Evolutionary conservation across 2,329 filamentous ascomycete species (phyloP).

Genomic region (Tolypocladium guangdongense): DNA sequence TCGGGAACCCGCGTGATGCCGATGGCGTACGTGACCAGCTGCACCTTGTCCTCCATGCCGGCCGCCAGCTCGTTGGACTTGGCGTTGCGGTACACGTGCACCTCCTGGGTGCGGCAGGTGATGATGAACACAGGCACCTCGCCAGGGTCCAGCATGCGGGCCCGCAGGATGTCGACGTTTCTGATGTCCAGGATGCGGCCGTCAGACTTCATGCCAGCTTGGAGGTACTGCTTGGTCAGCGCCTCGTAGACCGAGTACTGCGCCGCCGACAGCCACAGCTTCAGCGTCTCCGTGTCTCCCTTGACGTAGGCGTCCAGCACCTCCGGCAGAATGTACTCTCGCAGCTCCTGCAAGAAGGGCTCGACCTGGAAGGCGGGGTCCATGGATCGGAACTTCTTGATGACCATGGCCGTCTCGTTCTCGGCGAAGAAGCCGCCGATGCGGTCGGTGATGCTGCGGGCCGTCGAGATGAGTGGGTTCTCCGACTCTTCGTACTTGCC

Average conservation of each 20-base stretch:
- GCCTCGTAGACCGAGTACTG: slow-evolving; percentile 96
- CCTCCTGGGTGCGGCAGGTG: slow-evolving; percentile 91
- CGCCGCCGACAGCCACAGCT: slow-evolving; percentile 90
- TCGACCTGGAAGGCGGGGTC: slow-evolving; percentile 92
- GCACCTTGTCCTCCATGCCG: slow-evolving; percentile 97
- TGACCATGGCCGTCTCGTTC: slow-evolving; percentile 94
- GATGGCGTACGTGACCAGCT: slow-evolving; percentile 96
- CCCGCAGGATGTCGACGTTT: slow-evolving; percentile 78
- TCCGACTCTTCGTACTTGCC: slow-evolving; percentile 90
- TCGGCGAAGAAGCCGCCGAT: slow-evolving; percentile 95
- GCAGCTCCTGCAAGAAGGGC: slow-evolving; percentile 86
- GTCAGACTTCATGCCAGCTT: slow-evolving; percentile 85
- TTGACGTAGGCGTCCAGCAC: slow-evolving; percentile 97
- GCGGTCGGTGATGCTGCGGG: slow-evolving; percentile 84
- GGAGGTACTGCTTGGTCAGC: slow-evolving; percentile 92
- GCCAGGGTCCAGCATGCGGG: slow-evolving; percentile 71
- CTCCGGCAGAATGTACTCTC: slow-evolving; percentile 95
- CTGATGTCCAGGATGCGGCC: slow-evolving; percentile 92
- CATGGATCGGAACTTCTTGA: slow-evolving; percentile 96
- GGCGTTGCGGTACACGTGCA: slow-evolving; percentile 89
- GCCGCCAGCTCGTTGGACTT: slow-evolving; percentile 85
- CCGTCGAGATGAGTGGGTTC: slow-evolving; percentile 87
- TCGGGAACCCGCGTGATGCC: slow-evolving; percentile 89
- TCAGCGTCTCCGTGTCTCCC: slow-evolving; percentile 81
- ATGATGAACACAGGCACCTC: slow-evolving; percentile 95